These are phyloP conservation scores for Boletus vermiculosoides DNA, from an alignment of 768 basidiomycete species.

Conservation along the genomic window DNA sequence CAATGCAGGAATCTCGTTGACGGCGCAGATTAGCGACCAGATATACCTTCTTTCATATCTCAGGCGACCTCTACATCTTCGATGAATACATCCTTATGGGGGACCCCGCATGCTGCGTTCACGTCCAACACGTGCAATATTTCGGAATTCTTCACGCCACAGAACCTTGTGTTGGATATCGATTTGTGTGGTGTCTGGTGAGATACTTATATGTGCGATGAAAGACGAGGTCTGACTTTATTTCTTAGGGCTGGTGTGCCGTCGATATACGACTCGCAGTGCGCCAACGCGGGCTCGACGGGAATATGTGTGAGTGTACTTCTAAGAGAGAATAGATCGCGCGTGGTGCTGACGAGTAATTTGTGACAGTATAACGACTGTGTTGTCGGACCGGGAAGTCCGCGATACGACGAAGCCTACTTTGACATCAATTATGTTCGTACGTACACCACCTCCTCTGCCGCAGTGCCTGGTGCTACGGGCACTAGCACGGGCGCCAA, in stretches of 20 bases:
- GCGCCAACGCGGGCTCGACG: slow-evolving; percentile 37
- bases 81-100: slow-evolving; percentile 43
- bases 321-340: not conserved
- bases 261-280: slow-evolving; percentile 41
- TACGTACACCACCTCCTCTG: slow-evolving; percentile 45
- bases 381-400: slow-evolving; percentile 53
- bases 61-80: slow-evolving; percentile 32
- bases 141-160: slow-evolving; percentile 43
- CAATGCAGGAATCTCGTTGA: slow-evolving; percentile 11
- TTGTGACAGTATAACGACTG: slow-evolving; percentile 47
- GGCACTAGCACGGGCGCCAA: not conserved
- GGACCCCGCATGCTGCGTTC: slow-evolving; percentile 45
- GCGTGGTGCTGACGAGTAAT: not conserved
- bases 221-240: not conserved
- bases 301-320: slow-evolving; percentile 41
- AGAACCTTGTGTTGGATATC: slow-evolving; percentile 54
- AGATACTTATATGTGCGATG: slow-evolving; percentile 8
- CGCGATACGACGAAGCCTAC: slow-evolving; percentile 57
- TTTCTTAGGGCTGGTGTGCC: slow-evolving; percentile 49
- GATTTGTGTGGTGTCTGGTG: slow-evolving; percentile 53
- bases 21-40: slow-evolving; percentile 30
- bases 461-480: slow-evolving; percentile 9
- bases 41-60: slow-evolving; percentile 37
- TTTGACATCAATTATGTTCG: slow-evolving; percentile 70
- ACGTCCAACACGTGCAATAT: slow-evolving; percentile 45